Base-by-base conservation (phyloP, 768 basidiomycete species). In the Calocybe gangraenosa region DNA sequence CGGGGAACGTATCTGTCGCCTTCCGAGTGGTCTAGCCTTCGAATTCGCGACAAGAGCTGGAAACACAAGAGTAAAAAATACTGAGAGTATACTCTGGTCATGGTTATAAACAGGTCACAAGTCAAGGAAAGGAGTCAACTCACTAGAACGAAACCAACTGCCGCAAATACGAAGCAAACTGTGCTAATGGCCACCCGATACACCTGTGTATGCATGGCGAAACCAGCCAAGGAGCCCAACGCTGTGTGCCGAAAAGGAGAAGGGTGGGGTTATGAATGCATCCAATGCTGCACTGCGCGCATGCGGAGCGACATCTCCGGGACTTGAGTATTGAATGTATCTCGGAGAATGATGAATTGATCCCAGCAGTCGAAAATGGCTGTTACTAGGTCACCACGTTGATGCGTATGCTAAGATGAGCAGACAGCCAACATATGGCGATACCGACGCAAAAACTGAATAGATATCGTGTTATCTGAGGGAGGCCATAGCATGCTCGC, bases 111-210 rank as follows among this genome's bases (percentile, higher is more conserved):
- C 9, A 8, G 7, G 14, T 33, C 15, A 25, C 30, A 37, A 42
- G 19, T 31, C 37, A 23, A 3, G 19, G 37, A 36, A 21, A 44
- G 11, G 19, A 30, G 25, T 28, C 7, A 6, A 54, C 68, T 57
- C 44, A 68, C 69, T 58, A 71, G 46, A 34, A 56, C 58, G 45
- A 70, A 65, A 2, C 69, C 69, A 25, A 63, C 50, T 7, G 55
- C 51, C 19, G 62, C 66, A 32, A 64, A 65, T 15, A 67, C 40
- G 33, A 63, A 58, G n/a, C 67, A 63, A 15, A 57, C 65, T 21
- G 52, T 50, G 51, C 55, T 61, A n/a, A 65, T 57, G 20, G 62
- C 44, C 2, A 63, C 46, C 15, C 59, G 58, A 19, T 54, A 64
- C 13, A 53, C 40, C 33, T 31, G 41, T 37, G 23, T 28, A 19